Evolutionary conservation across 306 rosid species (phyloP).

Genomic region (Heteromeles arbutifolia): DNA sequence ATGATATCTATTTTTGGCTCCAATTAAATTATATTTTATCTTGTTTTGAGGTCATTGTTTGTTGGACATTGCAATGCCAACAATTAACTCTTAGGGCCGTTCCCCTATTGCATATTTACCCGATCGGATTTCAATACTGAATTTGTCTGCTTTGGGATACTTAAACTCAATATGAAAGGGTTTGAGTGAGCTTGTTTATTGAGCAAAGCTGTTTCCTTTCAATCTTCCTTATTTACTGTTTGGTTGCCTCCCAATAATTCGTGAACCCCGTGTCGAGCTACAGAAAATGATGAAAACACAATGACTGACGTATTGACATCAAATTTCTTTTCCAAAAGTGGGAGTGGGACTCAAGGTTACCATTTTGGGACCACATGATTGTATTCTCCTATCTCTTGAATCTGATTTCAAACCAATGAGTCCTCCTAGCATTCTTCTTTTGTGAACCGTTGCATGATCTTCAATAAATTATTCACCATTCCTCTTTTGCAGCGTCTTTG

Average conservation of each 20-base stretch:
- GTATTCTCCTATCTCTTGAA: neutral
- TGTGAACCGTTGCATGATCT: neutral
- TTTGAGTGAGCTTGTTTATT: neutral
- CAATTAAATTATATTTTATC: neutral
- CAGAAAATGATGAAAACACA: neutral
- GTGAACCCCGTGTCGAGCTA: neutral
- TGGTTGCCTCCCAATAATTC: neutral
- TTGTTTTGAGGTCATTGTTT: neutral
- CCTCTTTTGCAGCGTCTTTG: slow-evolving; percentile 73
- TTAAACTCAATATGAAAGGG: neutral
- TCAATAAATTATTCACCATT: neutral
- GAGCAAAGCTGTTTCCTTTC: neutral
- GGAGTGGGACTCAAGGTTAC: neutral
- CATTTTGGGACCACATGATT: neutral
- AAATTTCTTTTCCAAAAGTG: neutral
- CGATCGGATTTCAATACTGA: neutral
- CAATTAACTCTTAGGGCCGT: neutral
- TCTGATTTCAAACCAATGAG: neutral
- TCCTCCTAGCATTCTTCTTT: neutral
- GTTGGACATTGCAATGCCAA: neutral
- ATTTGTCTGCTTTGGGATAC: neutral
- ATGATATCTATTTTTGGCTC: neutral
- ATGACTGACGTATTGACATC: neutral
- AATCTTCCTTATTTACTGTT: neutral
- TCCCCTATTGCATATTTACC: neutral